Evolutionary conservation across 805 yeast genomes (phyloP).

Genomic region (Blastobotrys terrestris): DNA sequence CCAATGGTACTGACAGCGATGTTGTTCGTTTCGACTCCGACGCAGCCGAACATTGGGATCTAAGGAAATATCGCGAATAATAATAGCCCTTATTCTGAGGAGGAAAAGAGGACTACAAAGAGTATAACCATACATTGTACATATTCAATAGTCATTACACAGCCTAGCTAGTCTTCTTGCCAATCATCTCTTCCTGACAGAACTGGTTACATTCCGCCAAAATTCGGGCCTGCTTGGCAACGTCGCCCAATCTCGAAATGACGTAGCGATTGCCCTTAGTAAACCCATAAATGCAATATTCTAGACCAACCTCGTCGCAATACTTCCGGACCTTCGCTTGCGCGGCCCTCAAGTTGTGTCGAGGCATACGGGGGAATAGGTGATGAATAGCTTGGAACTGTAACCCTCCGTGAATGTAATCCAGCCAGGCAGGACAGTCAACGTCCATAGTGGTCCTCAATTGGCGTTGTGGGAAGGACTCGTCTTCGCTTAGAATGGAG

Average conservation of each 20-base stretch:
- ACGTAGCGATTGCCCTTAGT: constrained; percentile 70
- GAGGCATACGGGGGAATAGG: constrained; percentile 79
- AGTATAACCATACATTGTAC: not conserved
- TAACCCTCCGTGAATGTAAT: constrained; percentile 84
- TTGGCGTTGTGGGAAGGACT: constrained; percentile 74
- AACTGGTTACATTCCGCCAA: constrained; percentile 65
- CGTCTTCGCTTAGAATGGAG: constrained; percentile 73
- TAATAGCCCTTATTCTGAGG: no score
- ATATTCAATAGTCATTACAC: not conserved
- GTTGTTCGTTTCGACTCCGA: no score
- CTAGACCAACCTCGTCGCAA: constrained; percentile 69
- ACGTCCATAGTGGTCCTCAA: constrained; percentile 92
- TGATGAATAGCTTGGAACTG: constrained; percentile 92
- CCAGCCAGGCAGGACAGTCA: constrained; percentile 89
- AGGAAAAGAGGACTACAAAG: no score
- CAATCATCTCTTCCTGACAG: constrained; percentile 44
- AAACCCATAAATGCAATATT: constrained; percentile 81
- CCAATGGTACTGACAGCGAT: no score
- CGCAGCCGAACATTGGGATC: no score
- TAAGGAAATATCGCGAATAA: no score
- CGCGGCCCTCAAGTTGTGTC: constrained; percentile 75
- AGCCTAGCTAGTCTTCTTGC: constrained; percentile 1
- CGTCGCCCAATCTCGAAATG: constrained; percentile 59
- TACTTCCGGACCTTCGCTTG: constrained; percentile 69
- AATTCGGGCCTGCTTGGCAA: constrained; percentile 73